Evolutionary conservation across 345 rosid species (phyloP), one percentile per base, ranked within the genome.

Genomic region (Orychophragmus violaceus): DNA sequence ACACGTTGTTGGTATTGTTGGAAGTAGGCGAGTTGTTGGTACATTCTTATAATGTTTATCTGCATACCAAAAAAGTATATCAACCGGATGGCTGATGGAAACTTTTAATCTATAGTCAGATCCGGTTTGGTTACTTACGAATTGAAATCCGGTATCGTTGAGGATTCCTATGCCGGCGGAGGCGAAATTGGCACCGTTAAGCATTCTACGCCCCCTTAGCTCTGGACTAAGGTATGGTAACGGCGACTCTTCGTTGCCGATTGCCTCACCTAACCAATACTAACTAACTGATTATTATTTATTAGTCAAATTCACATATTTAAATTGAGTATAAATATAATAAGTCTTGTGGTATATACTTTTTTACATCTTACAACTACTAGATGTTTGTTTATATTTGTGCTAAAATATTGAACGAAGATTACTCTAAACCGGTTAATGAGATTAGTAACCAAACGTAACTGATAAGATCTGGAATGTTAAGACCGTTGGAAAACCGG

Each of bases 121-220:
- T 25, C 54, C 36, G 29, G 61, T 50, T 65, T 50, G 6, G 0
- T 49, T 48, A 76, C 91, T 62, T 81, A 90, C 97, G 37, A 90
- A 93, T 65, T 93, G 98, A 46, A 85, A 3, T 12, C 98, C 98
- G 3, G 97, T 93, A 63, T 93, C 98, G 42, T 93, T 87, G 65
- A 90, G 89, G 46, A 93, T 78, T 24, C 98, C 98, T 1, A 93
- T 84, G 10, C 98, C 97, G 29, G 98, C 96, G 0, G 98, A 93
- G 41, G 98, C 98, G 22, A 93, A 93, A 36, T 90, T 93, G 49
- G 98, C 98, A 64, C 97, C 96, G 5, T 81, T 77, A 44, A 90
- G 87, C 4, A 93, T 79, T 35, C 35, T 85, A 21, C 77, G 61
- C 9, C 97, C 96, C 1, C 12, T 72, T 66, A 93, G 85, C 53